phyloP scores from a whole-genome alignment of 208 protist species.

The Crithidia thermophila region DNA sequence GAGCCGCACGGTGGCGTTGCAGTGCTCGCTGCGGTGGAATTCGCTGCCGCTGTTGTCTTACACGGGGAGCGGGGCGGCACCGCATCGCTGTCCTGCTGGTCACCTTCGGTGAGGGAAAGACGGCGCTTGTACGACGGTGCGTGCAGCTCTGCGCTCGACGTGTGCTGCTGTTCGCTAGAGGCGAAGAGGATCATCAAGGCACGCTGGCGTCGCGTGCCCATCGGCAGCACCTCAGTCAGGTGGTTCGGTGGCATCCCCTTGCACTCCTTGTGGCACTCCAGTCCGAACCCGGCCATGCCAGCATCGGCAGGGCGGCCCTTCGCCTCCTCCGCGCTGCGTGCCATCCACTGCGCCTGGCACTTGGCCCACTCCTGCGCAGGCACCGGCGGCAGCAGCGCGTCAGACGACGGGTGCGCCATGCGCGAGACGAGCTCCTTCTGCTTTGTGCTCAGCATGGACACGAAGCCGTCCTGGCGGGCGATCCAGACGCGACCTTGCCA shows the following conservation, averaged over 20 bases:
- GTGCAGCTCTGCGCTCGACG: not conserved
- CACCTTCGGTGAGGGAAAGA: not conserved
- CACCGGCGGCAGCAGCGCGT: constrained; percentile 53
- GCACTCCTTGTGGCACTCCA: constrained; percentile 71
- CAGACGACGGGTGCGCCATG: constrained; percentile 69
- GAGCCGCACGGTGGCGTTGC: not conserved
- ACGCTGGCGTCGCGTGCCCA: constrained; percentile 38
- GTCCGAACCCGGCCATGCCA: constrained; percentile 24
- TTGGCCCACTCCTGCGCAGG: constrained; percentile 49
- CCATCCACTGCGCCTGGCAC: constrained; percentile 32
- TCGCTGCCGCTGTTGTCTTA: not conserved
- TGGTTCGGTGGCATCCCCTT: constrained; percentile 47
- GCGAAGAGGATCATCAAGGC: constrained; percentile 36
- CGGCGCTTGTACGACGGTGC: not conserved
- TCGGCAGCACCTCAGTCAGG: constrained; percentile 56
- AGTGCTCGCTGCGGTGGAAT: not conserved
- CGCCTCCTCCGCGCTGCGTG: constrained; percentile 4
- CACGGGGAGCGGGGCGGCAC: too few relatives aligned
- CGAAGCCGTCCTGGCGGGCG: constrained; percentile 73
- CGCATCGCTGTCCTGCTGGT: not conserved
- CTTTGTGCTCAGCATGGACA: constrained; percentile 74
- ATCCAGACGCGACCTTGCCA: constrained; percentile 61
- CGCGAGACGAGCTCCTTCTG: constrained; percentile 67
- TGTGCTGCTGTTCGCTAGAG: too few relatives aligned
- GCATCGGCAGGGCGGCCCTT: constrained; percentile 4